Conservation (phyloP, 2,329 filamentous ascomycete genomes). For the Apiospora marii region DNA sequence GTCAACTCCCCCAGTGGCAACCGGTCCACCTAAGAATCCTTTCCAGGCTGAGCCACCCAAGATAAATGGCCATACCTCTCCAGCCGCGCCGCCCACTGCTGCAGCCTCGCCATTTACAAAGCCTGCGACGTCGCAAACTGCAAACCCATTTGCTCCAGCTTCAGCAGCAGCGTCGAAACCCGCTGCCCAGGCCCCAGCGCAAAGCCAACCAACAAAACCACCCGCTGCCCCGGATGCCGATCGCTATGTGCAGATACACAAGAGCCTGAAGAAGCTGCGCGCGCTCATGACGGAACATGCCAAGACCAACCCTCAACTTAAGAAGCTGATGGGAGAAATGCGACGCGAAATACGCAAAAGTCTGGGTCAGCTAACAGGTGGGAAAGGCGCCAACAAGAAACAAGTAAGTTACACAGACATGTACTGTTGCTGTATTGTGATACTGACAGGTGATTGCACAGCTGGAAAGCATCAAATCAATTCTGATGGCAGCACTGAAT, state of each 20-base stretch:
- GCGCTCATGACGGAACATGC: constrained; percentile 57
- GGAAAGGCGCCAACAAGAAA: constrained; percentile 66
- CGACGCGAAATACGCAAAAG: constrained; percentile 74
- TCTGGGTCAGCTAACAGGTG: constrained; percentile 76
- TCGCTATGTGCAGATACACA: constrained; percentile 67
- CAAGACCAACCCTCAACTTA: constrained; percentile 64
- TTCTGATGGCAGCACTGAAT: constrained; percentile 62
- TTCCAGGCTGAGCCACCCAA: not conserved
- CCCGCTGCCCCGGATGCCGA: constrained; percentile 39
- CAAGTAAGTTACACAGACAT: constrained; percentile 53
- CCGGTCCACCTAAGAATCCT: not conserved
- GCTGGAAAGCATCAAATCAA: constrained; percentile 56
- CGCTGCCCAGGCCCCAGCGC: not conserved
- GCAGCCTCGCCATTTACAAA: constrained; percentile 12
- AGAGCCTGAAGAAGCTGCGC: constrained; percentile 68
- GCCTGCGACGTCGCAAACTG: constrained; percentile 17
- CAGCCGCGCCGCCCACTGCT: constrained; percentile 23
- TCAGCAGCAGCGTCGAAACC: not conserved
- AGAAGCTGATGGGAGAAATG: constrained; percentile 74
- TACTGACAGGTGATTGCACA: constrained; percentile 34
- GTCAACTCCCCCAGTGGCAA: not conserved
- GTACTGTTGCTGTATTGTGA: not conserved
- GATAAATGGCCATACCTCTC: constrained; percentile 12
- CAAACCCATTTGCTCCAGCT: not conserved
- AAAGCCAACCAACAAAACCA: constrained; percentile 9